Evolutionary conservation across 768 basidiomycete genomes (phyloP).

Genomic region (Cubamyces lactineus): DNA sequence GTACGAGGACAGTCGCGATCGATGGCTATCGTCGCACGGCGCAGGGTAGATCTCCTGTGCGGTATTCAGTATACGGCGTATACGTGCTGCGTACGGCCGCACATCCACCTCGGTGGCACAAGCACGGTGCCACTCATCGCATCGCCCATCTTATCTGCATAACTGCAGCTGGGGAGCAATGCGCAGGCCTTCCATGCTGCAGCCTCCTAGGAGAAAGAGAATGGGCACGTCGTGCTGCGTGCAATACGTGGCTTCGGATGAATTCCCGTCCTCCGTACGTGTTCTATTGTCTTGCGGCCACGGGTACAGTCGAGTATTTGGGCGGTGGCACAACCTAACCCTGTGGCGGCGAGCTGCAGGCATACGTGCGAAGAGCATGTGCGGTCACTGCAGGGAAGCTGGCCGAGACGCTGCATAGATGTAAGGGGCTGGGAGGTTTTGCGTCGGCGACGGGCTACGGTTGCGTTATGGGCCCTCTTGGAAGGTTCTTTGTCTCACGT

Average conservation of each 20-base stretch:
- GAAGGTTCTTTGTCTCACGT: conserved; percentile 13
- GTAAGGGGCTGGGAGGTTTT: background rate
- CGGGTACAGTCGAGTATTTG: conserved; percentile 5
- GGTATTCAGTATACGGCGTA: background rate
- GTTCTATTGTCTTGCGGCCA: conserved; percentile 9
- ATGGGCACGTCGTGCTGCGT: background rate
- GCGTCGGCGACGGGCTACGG: background rate
- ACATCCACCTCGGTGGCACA: conserved; percentile 1
- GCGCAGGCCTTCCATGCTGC: background rate
- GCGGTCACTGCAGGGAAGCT: conserved; percentile 2
- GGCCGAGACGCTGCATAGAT: background rate
- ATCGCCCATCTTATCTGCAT: conserved; percentile 10
- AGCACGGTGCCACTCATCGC: conserved; percentile 11
- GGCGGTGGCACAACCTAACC: conserved; percentile 10
- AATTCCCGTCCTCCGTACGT: conserved; percentile 7
- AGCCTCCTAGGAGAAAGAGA: background rate
- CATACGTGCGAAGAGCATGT: conserved; percentile 11
- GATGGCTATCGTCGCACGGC: conserved; percentile 17
- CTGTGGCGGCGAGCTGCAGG: conserved; percentile 11
- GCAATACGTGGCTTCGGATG: conserved; percentile 2
- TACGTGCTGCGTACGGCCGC: background rate
- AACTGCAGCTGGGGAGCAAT: background rate
- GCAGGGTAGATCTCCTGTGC: conserved; percentile 7
- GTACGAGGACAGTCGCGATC: conserved; percentile 6
- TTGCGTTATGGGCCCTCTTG: background rate